Evolutionary conservation across 1,284 basidiomycete species (phyloP).

Genomic region (Ceratobasidium sp.): DNA sequence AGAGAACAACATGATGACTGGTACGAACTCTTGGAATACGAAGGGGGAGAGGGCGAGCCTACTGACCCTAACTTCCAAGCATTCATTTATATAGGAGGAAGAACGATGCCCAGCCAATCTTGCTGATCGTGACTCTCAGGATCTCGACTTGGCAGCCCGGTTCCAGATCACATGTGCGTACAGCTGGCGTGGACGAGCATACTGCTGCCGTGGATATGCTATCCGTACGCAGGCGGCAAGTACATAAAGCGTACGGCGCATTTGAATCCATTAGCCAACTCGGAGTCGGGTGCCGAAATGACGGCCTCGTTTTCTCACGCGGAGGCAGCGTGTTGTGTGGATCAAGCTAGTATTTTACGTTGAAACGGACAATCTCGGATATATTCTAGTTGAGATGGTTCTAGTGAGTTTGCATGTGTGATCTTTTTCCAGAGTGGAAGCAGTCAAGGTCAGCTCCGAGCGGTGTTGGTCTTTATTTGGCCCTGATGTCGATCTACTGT

Average conservation of each 20-base stretch:
- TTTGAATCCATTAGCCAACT: neutral
- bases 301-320: neutral
- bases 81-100: slow-evolving; percentile 13
- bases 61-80: neutral
- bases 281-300: slow-evolving; percentile 14
- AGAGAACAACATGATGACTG: slow-evolving; percentile 17
- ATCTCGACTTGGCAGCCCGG: slow-evolving; percentile 15
- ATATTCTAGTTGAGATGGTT: too few relatives aligned
- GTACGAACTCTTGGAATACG: neutral
- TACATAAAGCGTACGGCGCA: too few relatives aligned
- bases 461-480: too few relatives aligned
- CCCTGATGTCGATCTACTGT: too few relatives aligned
- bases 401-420: too few relatives aligned
- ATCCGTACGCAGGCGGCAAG: too few relatives aligned
- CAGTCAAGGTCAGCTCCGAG: too few relatives aligned
- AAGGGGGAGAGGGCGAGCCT: slow-evolving; percentile 12
- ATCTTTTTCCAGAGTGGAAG: too few relatives aligned
- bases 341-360: too few relatives aligned
- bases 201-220: neutral
- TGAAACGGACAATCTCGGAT: too few relatives aligned
- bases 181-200: neutral
- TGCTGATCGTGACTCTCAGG: neutral
- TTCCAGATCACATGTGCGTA: neutral
- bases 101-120: neutral
- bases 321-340: too few relatives aligned